Evolutionary conservation across 2,329 filamentous ascomycete species (phyloP).

Genomic region (Apiospora sp.): DNA sequence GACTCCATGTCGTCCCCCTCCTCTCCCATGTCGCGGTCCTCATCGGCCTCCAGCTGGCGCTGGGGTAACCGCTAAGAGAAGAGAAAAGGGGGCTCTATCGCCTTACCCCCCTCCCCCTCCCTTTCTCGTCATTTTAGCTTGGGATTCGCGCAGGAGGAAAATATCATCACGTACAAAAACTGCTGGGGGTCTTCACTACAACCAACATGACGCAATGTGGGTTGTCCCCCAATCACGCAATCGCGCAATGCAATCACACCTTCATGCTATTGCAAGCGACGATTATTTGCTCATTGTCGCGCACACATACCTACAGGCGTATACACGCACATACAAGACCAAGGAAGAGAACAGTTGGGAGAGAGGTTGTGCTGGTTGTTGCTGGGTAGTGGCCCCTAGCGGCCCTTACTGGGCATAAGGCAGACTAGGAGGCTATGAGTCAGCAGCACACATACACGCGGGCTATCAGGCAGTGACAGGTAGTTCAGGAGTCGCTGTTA

Average conservation of each 20-base stretch:
- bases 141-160: not conserved
- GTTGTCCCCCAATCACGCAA: not conserved
- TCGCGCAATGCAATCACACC: not conserved
- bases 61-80: slow-evolving; percentile 38
- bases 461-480: not conserved
- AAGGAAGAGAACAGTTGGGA: not conserved
- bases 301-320: too few species aligned
- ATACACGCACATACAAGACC: not conserved
- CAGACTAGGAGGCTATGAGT: not conserved
- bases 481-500: not conserved
- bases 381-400: not conserved
- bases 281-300: not conserved
- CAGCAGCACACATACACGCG: not conserved
- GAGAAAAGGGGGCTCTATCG: not conserved
- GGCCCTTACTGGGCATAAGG: not conserved
- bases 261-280: not conserved
- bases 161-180: not conserved
- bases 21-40: slow-evolving; percentile 39
- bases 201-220: not conserved
- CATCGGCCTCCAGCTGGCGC: slow-evolving; percentile 45
- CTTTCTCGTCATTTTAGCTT: not conserved
- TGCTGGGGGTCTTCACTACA: not conserved
- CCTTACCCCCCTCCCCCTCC: not conserved
- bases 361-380: not conserved
- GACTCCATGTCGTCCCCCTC: slow-evolving; percentile 36